These are phyloP conservation scores for Paspalum vaginatum DNA, from an alignment of 176 grass and related monocot genomes.

Conservation along the genomic window DNA sequence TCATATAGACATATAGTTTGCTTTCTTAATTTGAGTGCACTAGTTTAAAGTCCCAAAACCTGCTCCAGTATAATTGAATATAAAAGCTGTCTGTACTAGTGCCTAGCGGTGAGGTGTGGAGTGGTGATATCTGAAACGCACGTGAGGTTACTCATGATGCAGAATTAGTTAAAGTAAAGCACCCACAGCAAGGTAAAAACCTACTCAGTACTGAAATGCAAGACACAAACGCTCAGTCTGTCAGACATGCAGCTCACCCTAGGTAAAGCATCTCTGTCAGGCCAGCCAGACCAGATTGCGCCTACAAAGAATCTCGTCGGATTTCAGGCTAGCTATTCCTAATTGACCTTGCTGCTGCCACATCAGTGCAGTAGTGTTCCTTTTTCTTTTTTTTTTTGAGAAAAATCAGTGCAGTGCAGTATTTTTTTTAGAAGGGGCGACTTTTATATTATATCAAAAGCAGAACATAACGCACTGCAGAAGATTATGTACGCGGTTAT, in stretches of 20 bases:
- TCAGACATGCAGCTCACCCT: background rate
- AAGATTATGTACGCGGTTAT: too few relatives aligned
- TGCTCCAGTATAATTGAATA: background rate
- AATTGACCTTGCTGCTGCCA: too few relatives aligned
- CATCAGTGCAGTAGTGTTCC: too few relatives aligned
- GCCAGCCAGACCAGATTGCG: background rate
- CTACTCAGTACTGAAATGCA: background rate
- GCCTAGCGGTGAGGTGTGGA: background rate
- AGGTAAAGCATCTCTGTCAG: constrained; percentile 12
- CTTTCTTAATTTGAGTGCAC: too few relatives aligned
- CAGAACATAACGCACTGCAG: too few relatives aligned
- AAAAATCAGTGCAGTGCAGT: too few relatives aligned
- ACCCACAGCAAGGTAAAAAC: background rate
- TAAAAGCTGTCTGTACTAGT: background rate
- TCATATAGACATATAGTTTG: too few relatives aligned
- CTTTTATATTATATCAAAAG: too few relatives aligned
- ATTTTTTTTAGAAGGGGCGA: too few relatives aligned
- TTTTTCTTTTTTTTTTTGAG: too few relatives aligned
- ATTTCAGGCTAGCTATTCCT: too few relatives aligned
- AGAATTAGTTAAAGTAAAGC: constrained; percentile 28
- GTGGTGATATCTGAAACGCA: background rate
- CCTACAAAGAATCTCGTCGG: too few relatives aligned
- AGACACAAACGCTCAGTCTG: background rate
- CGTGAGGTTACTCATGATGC: background rate
- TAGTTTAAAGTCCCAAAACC: background rate